Base-by-base conservation (phyloP, 1,284 basidiomycete genomes). In the Pyrrhoderma lamaoense region DNA sequence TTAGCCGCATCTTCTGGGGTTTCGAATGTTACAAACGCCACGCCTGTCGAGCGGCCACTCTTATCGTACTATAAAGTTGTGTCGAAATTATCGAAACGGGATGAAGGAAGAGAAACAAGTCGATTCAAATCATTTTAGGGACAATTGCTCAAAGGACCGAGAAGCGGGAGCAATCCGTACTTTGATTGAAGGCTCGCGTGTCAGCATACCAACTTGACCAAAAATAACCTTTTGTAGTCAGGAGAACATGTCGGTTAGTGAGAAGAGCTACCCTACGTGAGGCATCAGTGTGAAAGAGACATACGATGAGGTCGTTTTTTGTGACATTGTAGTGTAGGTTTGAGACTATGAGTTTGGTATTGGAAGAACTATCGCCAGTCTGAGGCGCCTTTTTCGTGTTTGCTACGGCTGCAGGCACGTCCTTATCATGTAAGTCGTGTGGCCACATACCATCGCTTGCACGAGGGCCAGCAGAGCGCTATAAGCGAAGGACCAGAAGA, bases 311-410 rank as follows among this genome's bases (percentile, higher is more conserved):
- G 69, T 97, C 93, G 70, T 82, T 83, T 62, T 86, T 77, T 53
- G 85, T 89, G 46, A 98, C 83, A 62, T 97, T 93, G 62, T 96
- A 98, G 69, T 98, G 94, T 61, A 98, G 63, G 67, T 93, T 93
- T 57, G 87, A 83, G 58, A 97, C 84, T 59, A 86, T 68, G 58
- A 97, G 80, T 63, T 82, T 82, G 53, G 75, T 31, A 11, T 31
- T 31, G 27, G 27, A 5, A 11, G 27, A 31, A 31, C n/a, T n/a
- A n/a, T 31, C 27, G 5, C 11, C 27, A 5, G 27, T 5, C 11
- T 31, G 27, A 31, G 27, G 27, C 27, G 5, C 11, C 27, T 11
- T 31, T 5, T 31, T 31, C 11, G 27, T 11, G 27, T 31, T 31
- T 11, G 11, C 27, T 5, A 31, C 27, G 27, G 27, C 27, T 5